Conservation (phyloP, 345 rosid species). For the Combretum micranthum region DNA sequence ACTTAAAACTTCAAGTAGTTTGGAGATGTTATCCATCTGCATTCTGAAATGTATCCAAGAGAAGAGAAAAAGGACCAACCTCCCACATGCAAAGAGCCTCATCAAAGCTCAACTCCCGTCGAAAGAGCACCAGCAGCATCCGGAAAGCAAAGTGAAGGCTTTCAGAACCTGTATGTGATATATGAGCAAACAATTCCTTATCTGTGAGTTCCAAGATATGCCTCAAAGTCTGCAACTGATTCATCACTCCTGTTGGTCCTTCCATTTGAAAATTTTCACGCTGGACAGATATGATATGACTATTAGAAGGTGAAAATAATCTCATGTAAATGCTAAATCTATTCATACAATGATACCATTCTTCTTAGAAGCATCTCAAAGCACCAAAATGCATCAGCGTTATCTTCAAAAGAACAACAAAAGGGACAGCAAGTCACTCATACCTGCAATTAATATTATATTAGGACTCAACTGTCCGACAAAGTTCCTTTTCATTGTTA, state of each 20-base stretch:
- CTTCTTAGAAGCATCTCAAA: constrained; percentile 96
- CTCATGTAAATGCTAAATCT: background rate
- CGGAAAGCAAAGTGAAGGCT: constrained; percentile 97
- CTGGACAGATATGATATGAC: constrained; percentile 28
- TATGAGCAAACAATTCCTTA: constrained; percentile 71
- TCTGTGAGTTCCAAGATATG: constrained; percentile 73
- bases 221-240: constrained; percentile 79
- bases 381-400: constrained; percentile 98
- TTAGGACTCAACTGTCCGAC: background rate
- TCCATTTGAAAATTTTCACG: constrained; percentile 85
- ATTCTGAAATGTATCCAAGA: background rate
- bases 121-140: constrained; percentile 85
- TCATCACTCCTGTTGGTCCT: constrained; percentile 93
- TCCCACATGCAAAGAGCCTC: constrained; percentile 97
- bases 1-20: no score
- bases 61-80: constrained; percentile 35
- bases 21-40: background rate
- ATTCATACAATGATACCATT: constrained; percentile 44
- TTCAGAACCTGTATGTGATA: constrained; percentile 81
- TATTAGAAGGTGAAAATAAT: background rate
- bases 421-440: constrained; percentile 97
- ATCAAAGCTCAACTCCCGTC: constrained; percentile 64
- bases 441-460: constrained; percentile 41
- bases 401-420: constrained; percentile 83
- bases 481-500: no score